Conservation (phyloP, 148 eudicot species). For the Heliamphora exappendiculata region DNA sequence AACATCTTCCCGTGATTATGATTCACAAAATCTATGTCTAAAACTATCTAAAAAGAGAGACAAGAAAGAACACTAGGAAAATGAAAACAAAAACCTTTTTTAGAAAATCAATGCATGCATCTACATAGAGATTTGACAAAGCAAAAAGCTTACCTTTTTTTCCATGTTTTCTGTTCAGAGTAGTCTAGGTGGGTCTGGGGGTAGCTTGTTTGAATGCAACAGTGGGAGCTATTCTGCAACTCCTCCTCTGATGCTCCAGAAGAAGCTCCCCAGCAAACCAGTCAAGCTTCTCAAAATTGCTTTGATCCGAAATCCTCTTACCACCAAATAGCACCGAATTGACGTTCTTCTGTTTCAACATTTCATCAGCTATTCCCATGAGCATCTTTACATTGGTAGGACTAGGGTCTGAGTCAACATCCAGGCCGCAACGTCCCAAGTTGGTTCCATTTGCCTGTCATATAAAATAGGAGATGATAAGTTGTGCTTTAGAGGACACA, state of each 20-base stretch:
- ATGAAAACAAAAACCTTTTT: not conserved
- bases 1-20: conserved; percentile 14
- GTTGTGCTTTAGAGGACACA: not conserved
- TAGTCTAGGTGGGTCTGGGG: conserved; percentile 27
- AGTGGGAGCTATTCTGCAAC: conserved; percentile 88
- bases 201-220: conserved; percentile 80
- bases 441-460: conserved; percentile 82
- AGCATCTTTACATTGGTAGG: conserved; percentile 68
- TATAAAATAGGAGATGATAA: not conserved
- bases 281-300: conserved; percentile 81
- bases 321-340: conserved; percentile 87
- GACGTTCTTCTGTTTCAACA: conserved; percentile 87
- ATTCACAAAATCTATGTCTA: not conserved
- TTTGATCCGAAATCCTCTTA: conserved; percentile 64
- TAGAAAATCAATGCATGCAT: too few species aligned
- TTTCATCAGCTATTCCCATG: conserved; percentile 65
- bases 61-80: not conserved
- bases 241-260: conserved; percentile 85
- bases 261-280: conserved; percentile 90
- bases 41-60: not conserved
- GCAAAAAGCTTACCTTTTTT: conserved; percentile 19
- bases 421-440: conserved; percentile 50
- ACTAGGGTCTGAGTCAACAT: conserved; percentile 69
- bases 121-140: not conserved
- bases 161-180: not conserved